Base-by-base conservation (phyloP, 768 basidiomycete genomes). In the Cubamyces lactineus region DNA sequence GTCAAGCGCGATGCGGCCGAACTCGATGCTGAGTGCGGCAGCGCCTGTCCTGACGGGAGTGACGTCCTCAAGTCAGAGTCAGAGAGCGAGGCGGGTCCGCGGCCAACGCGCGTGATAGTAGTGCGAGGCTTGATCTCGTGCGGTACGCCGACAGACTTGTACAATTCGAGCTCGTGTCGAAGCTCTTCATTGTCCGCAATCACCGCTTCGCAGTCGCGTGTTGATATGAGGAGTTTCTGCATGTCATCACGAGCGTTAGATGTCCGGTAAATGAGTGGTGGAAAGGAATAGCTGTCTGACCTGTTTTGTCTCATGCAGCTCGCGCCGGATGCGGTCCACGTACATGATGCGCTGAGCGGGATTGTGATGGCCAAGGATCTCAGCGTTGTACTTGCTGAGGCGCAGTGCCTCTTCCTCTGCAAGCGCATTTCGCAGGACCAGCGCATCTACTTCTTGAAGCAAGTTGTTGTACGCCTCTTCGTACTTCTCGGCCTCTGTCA, bases 271-370 rank as follows among this genome's bases (percentile, higher is more conserved):
- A n/a, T n/a, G n/a, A n/a, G n/a, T n/a, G n/a, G n/a, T n/a, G n/a
- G n/a, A n/a, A 9, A 49, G 21, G 43, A 5, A 24, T 40, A 38
- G 49, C 17, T n/a, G 26, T 76, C 87, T 61, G 63, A 92, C 94
- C 74, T 92, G 89, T 73, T 93, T 94, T 5, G 84, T 80, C 57
- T 92, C 87, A 2, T 91, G 85, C 51, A 96, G 76, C 71, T 96
- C 94, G 58, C 82, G 78, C 39, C 94, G 82, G 54, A 97, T 85
- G 56, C 86, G 82, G 61, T 96, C 95, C 16, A 97, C 86, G 67
- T 96, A 96, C 72, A 86, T 79, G 68, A 97, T 94, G 61, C 86
- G 84, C 73, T 96, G 94, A 1, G 86, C 85, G 9, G 91, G 90
- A 70, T 96, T 95, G 38, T 83, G 81, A 70, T 96, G 94, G 0